Evolutionary conservation across 495 filamentous ascomycete species (phyloP).

Genomic region (Gamarada debralockiae): DNA sequence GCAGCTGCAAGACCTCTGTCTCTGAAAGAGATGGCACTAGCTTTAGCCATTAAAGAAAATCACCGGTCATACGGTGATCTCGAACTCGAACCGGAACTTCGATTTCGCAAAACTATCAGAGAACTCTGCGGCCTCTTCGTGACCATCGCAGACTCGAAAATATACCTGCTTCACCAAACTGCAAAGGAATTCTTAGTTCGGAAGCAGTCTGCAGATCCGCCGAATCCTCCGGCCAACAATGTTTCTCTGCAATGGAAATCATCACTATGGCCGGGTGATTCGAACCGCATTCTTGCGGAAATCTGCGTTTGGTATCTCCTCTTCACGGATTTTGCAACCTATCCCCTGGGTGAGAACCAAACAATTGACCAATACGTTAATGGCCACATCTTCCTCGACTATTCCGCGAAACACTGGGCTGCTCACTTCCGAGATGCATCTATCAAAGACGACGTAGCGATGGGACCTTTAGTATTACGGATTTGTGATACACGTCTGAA

Average conservation of each 20-base stretch:
- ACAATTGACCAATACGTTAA: conserved; percentile 6
- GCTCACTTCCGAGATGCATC: conserved; percentile 21
- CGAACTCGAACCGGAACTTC: conserved; percentile 16
- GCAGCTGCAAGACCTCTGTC: conserved; percentile 34
- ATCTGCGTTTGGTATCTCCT: conserved; percentile 33
- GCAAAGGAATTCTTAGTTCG: conserved; percentile 36
- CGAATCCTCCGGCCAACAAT: background rate
- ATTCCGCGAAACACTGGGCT: conserved; percentile 31
- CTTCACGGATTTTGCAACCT: conserved; percentile 1
- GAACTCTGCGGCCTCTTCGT: conserved; percentile 39
- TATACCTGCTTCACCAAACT: conserved; percentile 40
- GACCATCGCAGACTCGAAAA: conserved; percentile 27
- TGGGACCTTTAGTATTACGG: background rate
- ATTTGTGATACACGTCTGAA: conserved; percentile 1
- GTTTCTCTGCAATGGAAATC: conserved; percentile 14
- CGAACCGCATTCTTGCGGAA: conserved; percentile 28
- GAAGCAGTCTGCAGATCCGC: background rate
- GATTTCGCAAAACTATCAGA: conserved; percentile 26
- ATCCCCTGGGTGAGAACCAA: background rate
- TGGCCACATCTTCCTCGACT: conserved; percentile 26
- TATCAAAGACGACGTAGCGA: background rate
- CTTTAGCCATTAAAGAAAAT: conserved; percentile 27
- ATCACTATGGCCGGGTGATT: background rate
- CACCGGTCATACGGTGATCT: conserved; percentile 18
- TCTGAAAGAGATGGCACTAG: conserved; percentile 26